Evolutionary conservation across 495 filamentous ascomycete species (phyloP), one percentile per base, ranked within the genome.

Genomic region (Pyrenula aspistea): DNA sequence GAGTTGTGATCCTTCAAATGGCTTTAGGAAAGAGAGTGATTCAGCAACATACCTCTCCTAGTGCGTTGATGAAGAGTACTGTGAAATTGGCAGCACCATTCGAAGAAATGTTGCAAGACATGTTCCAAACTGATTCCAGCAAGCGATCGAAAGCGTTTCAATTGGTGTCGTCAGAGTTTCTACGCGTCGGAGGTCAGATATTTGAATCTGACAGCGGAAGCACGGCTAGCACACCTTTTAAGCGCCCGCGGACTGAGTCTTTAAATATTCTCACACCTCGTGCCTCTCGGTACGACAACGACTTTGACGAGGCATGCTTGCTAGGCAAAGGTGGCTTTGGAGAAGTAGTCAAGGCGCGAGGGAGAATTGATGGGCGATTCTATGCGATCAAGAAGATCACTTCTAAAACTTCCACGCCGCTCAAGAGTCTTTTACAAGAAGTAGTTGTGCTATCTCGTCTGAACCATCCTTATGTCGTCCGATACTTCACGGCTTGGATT

Each of bases 301-400:
- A 97, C 62, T 98, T 94, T 65, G 84, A 88, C 21, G 92, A 97
- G 68, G 82, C 88, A 57, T 91, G 89, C 19, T 82, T 86, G 1
- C 74, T 98, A 20, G 93, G 94, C 23, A 93, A 89, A 69, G 93
- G 93, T 15, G 94, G 92, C 1, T 98, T 94, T 68, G 93, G 94
- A 24, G 88, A 96, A 71, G 93, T 98, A n/a, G 90, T 98, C 49
- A 91, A 92, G 66, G 92, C 93, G 4, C 80, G 94, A 56, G 95
- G 96, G 63, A 94, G 91, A 68, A 79, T 96, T 4, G 92, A 97
- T 69, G 88, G 89, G 10, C 85, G 87, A 54, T 82, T 94, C 11
- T 98, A 98, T 75, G 93, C 93, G 2, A 83, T 98, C 59, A 98
- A 98, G 68, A 96, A 96, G 64, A 94, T 98, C 55, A 88, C 83